These are phyloP conservation scores for Entomortierella lignicola DNA, from an alignment of 192 early-diverging fungal species.

Conservation along the genomic window DNA sequence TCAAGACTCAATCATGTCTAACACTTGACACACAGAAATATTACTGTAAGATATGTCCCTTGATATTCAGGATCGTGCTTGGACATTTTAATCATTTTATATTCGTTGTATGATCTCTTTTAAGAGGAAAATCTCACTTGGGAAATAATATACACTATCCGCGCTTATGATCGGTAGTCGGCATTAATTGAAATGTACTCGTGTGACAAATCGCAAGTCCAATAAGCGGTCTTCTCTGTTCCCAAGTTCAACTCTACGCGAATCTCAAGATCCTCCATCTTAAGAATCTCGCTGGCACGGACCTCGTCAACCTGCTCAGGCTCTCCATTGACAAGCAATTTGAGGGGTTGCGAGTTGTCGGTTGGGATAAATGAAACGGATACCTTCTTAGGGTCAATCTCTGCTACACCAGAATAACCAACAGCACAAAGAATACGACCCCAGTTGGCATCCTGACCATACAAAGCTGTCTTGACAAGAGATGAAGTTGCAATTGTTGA, in stretches of 20 bases:
- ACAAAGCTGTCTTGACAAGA: conserved; percentile 96
- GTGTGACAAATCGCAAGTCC: conserved; percentile 93
- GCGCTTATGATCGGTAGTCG: conserved; percentile 75
- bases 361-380: conserved; percentile 79
- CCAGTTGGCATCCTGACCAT: conserved; percentile 98
- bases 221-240: conserved; percentile 81
- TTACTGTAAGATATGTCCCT: too few relatives aligned
- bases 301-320: conserved; percentile 86
- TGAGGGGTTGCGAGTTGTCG: conserved; percentile 70
- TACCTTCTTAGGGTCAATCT: conserved; percentile 78
- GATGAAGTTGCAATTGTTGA: conserved; percentile 92
- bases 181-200: conserved; percentile 67
- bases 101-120: too few relatives aligned
- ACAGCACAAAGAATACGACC: conserved; percentile 94
- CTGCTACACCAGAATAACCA: conserved; percentile 82
- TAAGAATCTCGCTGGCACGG: conserved; percentile 84
- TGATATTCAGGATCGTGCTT: too few relatives aligned
- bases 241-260: conserved; percentile 85
- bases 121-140: too few relatives aligned
- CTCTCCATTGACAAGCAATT: conserved; percentile 83
- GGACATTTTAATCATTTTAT: too few relatives aligned
- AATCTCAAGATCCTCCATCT: conserved; percentile 86
- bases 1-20: too few relatives aligned
- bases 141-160: neutral
- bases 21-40: too few relatives aligned